Base-by-base conservation (phyloP, 108 stramenopile genomes). In the Skeletonema tropicum region DNA sequence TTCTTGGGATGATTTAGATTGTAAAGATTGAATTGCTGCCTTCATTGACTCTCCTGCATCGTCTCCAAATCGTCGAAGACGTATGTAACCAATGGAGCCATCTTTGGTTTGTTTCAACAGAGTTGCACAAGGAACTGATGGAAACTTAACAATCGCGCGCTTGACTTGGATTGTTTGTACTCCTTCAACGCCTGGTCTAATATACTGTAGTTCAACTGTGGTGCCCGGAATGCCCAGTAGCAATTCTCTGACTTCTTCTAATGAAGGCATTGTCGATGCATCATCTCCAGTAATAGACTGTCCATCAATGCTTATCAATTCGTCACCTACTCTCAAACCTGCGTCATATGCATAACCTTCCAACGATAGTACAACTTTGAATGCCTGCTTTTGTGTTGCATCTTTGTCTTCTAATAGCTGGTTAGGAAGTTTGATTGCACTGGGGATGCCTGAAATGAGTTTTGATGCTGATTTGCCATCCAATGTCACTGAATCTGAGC, bases 1-100 rank as follows among this genome's bases (percentile, higher is more conserved):
- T 21, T 23, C 52, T 21, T 52, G 49, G 4, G 23, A 25, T 55
- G 52, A 5, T 55, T 23, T 55, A 55, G 52, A 23, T 55, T 55
- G 52, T 10, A 55, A 11, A 10, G 52, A 55, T 23, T 23, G 23
- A 55, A 55, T 55, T 23, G 52, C 52, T 23, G 52, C 19, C 10
- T 23, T 55, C 52, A 55, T 55, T 9, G 52, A 55, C 52, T 55
- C 52, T 55, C 52, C 52, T 55, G 52, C 52, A 55, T 55, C 52
- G 5, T 8, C 8, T 21, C 52, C 52, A 23, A 55, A 55, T 23
- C 52, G 52, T 8, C 52, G 52, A 8, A 55, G 52, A 23, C 52
- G 52, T 55, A 55, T 55, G 52, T 55, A 55, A 2, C 52, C 52
- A 23, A 55, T 55, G 8, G 19, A 55, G 9, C 42, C 42, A 45